These are phyloP conservation scores for Penicillium soppii DNA, from an alignment of 495 filamentous ascomycete genomes.

Conservation along the genomic window DNA sequence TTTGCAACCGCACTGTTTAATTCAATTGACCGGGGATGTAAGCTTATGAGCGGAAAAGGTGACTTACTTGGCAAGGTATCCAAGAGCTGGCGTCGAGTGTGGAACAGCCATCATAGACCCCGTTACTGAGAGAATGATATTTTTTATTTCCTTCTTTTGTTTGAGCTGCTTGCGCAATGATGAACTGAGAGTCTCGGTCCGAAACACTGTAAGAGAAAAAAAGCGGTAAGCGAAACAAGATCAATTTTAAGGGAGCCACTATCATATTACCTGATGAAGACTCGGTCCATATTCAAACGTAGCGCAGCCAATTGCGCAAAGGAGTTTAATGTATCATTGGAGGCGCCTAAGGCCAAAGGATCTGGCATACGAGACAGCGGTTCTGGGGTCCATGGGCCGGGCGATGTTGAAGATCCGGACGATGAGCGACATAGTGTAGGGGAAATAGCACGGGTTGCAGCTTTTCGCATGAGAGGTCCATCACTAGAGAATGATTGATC, in stretches of 20 bases:
- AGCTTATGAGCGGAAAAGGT: neutral
- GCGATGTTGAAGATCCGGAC: slow-evolving; percentile 11
- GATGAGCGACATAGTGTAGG: slow-evolving; percentile 6
- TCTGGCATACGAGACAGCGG: slow-evolving; percentile 17
- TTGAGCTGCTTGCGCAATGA: slow-evolving; percentile 55
- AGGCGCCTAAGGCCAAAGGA: slow-evolving; percentile 22
- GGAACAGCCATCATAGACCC: slow-evolving; percentile 45
- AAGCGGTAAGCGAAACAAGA: neutral
- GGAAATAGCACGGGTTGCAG: neutral
- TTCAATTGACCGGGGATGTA: neutral
- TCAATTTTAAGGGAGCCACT: slow-evolving; percentile 8
- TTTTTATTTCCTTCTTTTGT: slow-evolving; percentile 33
- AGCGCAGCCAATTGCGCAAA: slow-evolving; percentile 50
- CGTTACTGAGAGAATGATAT: slow-evolving; percentile 37
- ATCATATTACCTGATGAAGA: slow-evolving; percentile 33
- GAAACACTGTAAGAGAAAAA: slow-evolving; percentile 50
- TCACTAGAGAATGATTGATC: slow-evolving; percentile 1
- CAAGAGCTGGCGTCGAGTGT: slow-evolving; percentile 39
- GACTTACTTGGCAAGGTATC: slow-evolving; percentile 42
- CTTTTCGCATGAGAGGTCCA: neutral
- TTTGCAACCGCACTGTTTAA: neutral
- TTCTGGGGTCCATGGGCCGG: neutral
- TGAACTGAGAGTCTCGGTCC: slow-evolving; percentile 56
- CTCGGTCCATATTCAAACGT: slow-evolving; percentile 48
- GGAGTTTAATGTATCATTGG: slow-evolving; percentile 58